phyloP scores from a whole-genome alignment of 352 stramenopile species.

The Aphanomyces stellatus region DNA sequence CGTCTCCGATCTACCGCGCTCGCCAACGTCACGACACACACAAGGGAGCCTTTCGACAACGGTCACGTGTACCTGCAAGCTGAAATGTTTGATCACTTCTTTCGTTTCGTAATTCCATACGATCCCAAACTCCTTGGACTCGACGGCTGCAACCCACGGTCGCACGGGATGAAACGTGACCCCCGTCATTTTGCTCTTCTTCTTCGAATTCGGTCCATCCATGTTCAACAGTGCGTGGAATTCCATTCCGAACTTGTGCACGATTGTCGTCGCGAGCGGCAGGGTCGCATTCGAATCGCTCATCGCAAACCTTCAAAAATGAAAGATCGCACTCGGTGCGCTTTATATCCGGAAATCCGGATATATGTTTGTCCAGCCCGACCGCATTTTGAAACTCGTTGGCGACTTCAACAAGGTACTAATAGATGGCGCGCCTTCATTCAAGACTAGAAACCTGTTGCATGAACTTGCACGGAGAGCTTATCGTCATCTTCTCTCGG shows the following conservation, averaged over 20 bases:
- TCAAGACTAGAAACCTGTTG: too few species aligned
- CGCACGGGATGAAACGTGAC: slow-evolving; percentile 51
- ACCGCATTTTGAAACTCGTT: too few species aligned
- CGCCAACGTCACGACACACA: slow-evolving; percentile 20
- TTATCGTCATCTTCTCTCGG: too few species aligned
- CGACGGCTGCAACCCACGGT: slow-evolving; percentile 57
- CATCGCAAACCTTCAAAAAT: background rate
- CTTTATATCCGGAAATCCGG: too few species aligned
- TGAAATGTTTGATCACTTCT: slow-evolving; percentile 55
- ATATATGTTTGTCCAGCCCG: too few species aligned
- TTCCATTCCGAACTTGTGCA: slow-evolving; percentile 35
- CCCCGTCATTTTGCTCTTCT: slow-evolving; percentile 54
- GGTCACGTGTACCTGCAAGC: slow-evolving; percentile 48
- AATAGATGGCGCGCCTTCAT: too few species aligned
- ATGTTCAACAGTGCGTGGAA: slow-evolving; percentile 38
- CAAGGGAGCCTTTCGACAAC: too few species aligned
- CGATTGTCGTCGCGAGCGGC: background rate
- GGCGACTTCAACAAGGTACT: too few species aligned
- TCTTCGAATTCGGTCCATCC: slow-evolving; percentile 61
- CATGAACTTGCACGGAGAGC: too few species aligned
- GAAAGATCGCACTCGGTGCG: too few species aligned
- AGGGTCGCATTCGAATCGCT: background rate
- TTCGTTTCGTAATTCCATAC: slow-evolving; percentile 71
- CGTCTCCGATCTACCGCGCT: slow-evolving; percentile 17
- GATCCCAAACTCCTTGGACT: slow-evolving; percentile 44